Evolutionary conservation across 352 stramenopile species (phyloP).

Genomic region (Pythium biforme): DNA sequence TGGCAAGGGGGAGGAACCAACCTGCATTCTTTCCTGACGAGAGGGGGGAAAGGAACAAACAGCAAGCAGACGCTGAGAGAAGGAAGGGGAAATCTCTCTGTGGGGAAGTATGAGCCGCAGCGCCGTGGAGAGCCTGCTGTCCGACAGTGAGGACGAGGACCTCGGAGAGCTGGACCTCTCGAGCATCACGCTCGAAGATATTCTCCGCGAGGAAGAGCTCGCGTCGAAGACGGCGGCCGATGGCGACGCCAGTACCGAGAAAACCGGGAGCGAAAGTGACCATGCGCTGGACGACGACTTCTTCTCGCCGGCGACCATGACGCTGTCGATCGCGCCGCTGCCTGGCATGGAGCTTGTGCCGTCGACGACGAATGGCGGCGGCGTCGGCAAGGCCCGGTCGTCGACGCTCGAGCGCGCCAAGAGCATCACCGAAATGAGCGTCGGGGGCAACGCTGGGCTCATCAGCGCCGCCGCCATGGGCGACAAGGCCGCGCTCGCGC

Average conservation of each 20-base stretch:
- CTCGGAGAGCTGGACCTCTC: slow-evolving; percentile 35
- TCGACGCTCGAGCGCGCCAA: slow-evolving; percentile 33
- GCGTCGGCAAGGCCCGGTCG: not conserved
- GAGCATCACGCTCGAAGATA: slow-evolving; percentile 40
- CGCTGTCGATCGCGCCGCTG: slow-evolving; percentile 43
- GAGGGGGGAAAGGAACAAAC: not conserved
- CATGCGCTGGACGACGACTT: slow-evolving; percentile 55
- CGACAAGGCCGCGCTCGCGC: slow-evolving; percentile 19
- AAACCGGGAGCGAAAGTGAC: not conserved
- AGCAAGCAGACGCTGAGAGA: not conserved
- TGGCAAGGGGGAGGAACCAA: slow-evolving; percentile 2
- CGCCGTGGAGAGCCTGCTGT: slow-evolving; percentile 30
- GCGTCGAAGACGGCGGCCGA: slow-evolving; percentile 23
- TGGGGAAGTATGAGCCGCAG: slow-evolving; percentile 19
- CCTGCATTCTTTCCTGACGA: slow-evolving; percentile 4
- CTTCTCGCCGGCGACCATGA: slow-evolving; percentile 72
- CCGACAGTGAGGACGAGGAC: slow-evolving; percentile 39
- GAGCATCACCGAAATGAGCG: slow-evolving; percentile 42
- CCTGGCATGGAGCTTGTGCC: slow-evolving; percentile 66
- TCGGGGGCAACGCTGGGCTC: slow-evolving; percentile 26
- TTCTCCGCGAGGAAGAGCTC: slow-evolving; percentile 43
- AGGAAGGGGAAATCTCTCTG: not conserved
- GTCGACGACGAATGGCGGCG: not conserved
- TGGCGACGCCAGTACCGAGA: slow-evolving; percentile 12
- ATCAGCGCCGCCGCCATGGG: slow-evolving; percentile 20